Evolutionary conservation across 352 stramenopile species (phyloP).

Genomic region (Phytophthora agathidicida): DNA sequence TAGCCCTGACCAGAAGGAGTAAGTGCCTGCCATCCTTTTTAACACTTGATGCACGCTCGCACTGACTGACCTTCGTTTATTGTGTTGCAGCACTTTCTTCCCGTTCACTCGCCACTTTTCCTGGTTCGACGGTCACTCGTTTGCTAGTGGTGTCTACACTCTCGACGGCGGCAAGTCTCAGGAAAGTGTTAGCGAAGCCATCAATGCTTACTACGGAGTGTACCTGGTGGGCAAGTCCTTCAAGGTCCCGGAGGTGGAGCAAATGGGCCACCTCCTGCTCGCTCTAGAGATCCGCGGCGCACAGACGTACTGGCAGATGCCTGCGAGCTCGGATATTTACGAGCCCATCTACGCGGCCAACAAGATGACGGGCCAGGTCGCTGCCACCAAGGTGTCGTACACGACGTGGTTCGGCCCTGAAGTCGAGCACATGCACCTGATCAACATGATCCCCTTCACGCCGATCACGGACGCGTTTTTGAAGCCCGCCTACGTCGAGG

Average conservation of each 20-base stretch:
- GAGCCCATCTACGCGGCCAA: constrained; percentile 75
- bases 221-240: constrained; percentile 91
- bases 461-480: constrained; percentile 84
- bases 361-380: constrained; percentile 87
- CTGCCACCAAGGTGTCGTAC: constrained; percentile 81
- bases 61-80: constrained; percentile 16
- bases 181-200: constrained; percentile 96
- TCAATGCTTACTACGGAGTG: constrained; percentile 98
- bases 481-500: constrained; percentile 62
- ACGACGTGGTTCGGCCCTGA: constrained; percentile 89
- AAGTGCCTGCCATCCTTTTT: constrained; percentile 22
- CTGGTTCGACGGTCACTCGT: constrained; percentile 97
- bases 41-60: too few relatives aligned
- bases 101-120: constrained; percentile 95
- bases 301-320: constrained; percentile 97
- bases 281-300: constrained; percentile 94
- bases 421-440: constrained; percentile 89
- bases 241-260: constrained; percentile 65
- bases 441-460: constrained; percentile 94
- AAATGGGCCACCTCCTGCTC: constrained; percentile 93
- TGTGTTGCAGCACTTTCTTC: constrained; percentile 72
- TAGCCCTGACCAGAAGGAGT: constrained; percentile 67
- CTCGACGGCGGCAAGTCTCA: constrained; percentile 96
- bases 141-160: constrained; percentile 95
- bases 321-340: constrained; percentile 60